These are phyloP conservation scores for Ceriops zippeliana DNA, from an alignment of 345 rosid species.

Conservation along the genomic window DNA sequence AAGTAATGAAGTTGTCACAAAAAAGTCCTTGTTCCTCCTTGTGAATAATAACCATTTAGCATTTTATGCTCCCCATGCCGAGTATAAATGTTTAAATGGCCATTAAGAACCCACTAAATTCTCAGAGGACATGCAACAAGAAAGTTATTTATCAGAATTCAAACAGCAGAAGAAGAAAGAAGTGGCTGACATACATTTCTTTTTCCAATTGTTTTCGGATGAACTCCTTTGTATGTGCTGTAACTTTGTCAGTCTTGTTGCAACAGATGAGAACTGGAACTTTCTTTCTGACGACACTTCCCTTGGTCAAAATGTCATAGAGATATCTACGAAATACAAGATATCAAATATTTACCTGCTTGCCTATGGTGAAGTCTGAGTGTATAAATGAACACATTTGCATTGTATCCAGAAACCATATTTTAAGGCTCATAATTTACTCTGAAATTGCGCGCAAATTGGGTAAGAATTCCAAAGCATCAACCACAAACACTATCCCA, in stretches of 20 bases:
- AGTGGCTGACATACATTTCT: constrained; percentile 58
- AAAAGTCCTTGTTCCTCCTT: too few relatives aligned
- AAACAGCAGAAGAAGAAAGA: neutral
- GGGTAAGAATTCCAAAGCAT: constrained; percentile 85
- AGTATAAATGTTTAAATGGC: neutral
- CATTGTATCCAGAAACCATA: neutral
- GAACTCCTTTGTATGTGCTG: constrained; percentile 89
- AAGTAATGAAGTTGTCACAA: too few relatives aligned
- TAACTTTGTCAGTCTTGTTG: constrained; percentile 90
- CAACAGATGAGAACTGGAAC: constrained; percentile 78
- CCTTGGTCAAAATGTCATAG: constrained; percentile 81
- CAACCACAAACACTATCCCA: constrained; percentile 81
- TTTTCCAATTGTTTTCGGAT: constrained; percentile 87
- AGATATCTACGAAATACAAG: constrained; percentile 55
- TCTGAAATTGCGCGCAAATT: constrained; percentile 71
- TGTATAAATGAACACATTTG: neutral
- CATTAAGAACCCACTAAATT: neutral
- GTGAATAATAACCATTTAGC: too few relatives aligned
- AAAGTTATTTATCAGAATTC: constrained; percentile 3
- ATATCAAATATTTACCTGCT: neutral
- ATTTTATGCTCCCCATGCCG: too few relatives aligned
- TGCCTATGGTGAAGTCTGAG: neutral
- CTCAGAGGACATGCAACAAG: constrained; percentile 2
- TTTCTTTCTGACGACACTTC: constrained; percentile 68
- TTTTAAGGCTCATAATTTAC: constrained; percentile 38